phyloP scores from a whole-genome alignment of 129 eudicot species.

The Scalesia atractyloides region DNA sequence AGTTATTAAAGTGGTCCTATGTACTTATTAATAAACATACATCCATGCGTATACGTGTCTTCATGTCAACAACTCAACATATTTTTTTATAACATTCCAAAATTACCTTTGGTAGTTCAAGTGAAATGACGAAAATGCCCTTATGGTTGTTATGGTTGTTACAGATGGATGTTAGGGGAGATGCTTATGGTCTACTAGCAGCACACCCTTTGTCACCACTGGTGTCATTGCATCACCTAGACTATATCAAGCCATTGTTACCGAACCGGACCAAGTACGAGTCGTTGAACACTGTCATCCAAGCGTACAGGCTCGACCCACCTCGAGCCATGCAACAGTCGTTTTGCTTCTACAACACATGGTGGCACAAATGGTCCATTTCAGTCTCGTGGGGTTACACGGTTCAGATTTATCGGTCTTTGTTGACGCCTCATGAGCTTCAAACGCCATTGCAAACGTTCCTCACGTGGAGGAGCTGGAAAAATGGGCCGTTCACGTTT shows the following conservation, averaged over 20 bases:
- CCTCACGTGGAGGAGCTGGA: conserved; percentile 73
- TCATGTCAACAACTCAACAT: too few relatives aligned
- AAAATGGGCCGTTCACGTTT: conserved; percentile 77
- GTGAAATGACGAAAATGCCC: conserved; percentile 11
- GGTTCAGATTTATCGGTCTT: conserved; percentile 61
- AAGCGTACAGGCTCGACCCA: conserved; percentile 54
- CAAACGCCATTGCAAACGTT: conserved; percentile 74
- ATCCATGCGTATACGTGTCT: conserved; percentile 25
- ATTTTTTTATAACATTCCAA: conserved; percentile 13
- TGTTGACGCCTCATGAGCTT: conserved; percentile 55
- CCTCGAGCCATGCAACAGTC: conserved; percentile 62
- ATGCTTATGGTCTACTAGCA: conserved; percentile 71
- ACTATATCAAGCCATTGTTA: conserved; percentile 52
- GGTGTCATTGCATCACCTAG: conserved; percentile 86
- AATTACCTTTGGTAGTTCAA: neutral
- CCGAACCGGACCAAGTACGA: conserved; percentile 51
- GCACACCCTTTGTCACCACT: conserved; percentile 81
- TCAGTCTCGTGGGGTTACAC: conserved; percentile 96
- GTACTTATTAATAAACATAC: neutral
- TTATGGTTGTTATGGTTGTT: neutral
- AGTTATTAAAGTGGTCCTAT: conserved; percentile 21
- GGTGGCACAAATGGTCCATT: conserved; percentile 74
- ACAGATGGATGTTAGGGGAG: conserved; percentile 78
- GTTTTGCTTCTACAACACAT: conserved; percentile 58
- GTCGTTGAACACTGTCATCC: conserved; percentile 45